Percentiles rank a stretch among this genome's conserved stretches.
Evolutionary conservation across 768 basidiomycete genomes (phyloP).

Genomic region (Panaeolus papilionaceus): DNA sequence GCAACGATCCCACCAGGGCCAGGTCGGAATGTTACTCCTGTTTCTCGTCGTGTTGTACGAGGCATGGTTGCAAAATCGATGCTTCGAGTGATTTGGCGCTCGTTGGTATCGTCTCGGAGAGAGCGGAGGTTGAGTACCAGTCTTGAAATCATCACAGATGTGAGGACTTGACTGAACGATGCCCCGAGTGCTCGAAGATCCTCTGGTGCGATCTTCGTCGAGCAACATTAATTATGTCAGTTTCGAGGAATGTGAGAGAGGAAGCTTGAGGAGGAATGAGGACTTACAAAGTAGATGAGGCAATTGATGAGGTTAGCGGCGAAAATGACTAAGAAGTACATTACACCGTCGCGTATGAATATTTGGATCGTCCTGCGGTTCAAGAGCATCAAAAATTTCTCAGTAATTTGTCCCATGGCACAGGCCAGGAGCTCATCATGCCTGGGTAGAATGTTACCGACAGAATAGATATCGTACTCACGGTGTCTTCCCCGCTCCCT

Average conservation of each 20-base stretch:
- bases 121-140: slow-evolving; percentile 38
- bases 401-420: neutral
- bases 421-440: neutral
- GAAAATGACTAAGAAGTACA: slow-evolving; percentile 37
- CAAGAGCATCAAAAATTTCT: neutral
- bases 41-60: neutral
- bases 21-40: neutral
- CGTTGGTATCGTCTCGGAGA: neutral
- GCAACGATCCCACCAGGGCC: neutral
- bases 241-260: neutral
- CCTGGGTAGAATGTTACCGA: neutral
- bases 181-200: slow-evolving; percentile 36
- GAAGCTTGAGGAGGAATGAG: neutral
- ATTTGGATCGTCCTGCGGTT: slow-evolving; percentile 27
- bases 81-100: neutral
- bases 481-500: slow-evolving; percentile 20
- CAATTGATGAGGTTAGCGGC: slow-evolving; percentile 34
- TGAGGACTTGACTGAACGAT: slow-evolving; percentile 35
- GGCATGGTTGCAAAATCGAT: neutral
- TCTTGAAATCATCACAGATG: slow-evolving; percentile 33
- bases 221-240: neutral
- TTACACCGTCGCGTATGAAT: slow-evolving; percentile 34
- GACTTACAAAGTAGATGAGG: slow-evolving; percentile 34
- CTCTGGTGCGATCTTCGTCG: slow-evolving; percentile 25
- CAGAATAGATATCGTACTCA: slow-evolving; percentile 12